Evolutionary conservation across 2,329 filamentous ascomycete genomes (phyloP), one percentile per base, ranked within the genome.

Genomic region (Colletotrichum agaves): DNA sequence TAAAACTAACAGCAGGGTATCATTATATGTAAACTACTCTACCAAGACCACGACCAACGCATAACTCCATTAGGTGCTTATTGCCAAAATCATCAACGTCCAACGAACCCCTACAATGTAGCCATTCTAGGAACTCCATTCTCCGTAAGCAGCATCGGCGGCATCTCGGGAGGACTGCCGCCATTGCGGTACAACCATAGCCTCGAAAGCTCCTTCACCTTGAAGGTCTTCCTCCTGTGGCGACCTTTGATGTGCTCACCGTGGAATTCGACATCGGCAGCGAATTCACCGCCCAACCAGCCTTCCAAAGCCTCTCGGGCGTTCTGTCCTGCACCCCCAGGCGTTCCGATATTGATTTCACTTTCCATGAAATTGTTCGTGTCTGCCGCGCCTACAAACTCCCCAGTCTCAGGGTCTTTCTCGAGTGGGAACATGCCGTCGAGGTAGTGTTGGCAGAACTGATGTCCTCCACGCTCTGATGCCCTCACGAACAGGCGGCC

Each of bases 121-220:
- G 78, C 79, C 55, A 75, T 80, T 61, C 81, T 77, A 6, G 79
- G 72, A 41, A 81, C 71, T 2, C 81, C 78, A 46, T 76, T 75
- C 70, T 82, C 79, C 31, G 68, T 73, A 3, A 71, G 61, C 44
- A 84, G 59, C 66, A 78, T 69, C 0, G 78, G 77, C 13, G 81
- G 79, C 31, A 73, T 71, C 44, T 85, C 82, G 5, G 79, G 73
- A 1, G 88, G 88, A 44, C 82, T 85, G 64, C 75, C 78, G 2
- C 88, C 88, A 72, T 90, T 90, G 57, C 87, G 80, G 73, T 90
- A 90, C 69, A 83, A 79, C 88, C 88, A 90, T 31, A 91, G 75
- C 50, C 88, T 82, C 72, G 87, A 89, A 50, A 90, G 77, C 60
- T 90, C 85, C 76, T 85, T 88, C 5, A 90, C 87, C 73, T 80